Evolutionary conservation across 2,329 filamentous ascomycete genomes (phyloP), one percentile per base, ranked within the genome.

Genomic region (Pyricularia sp.): DNA sequence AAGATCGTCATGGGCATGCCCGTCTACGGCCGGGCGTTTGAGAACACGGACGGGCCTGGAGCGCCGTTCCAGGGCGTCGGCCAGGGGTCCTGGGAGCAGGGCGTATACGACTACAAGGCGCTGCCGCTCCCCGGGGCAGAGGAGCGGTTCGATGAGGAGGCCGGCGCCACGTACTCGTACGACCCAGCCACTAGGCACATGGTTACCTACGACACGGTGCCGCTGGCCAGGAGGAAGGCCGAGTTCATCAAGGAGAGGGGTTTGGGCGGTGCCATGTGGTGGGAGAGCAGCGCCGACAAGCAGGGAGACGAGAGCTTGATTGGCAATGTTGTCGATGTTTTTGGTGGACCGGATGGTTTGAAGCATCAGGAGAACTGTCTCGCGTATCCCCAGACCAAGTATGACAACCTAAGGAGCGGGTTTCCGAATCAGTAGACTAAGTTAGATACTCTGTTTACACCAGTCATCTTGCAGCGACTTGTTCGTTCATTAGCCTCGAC

Each of bases 181-280:
- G 83, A 92, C 72, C 74, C 81, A 0, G 75, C 71, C 0, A 80
- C 80, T 33, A 81, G 82, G 66, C 86, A 83, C 65, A 83, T 97
- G 79, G 83, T 97, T 64, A 88, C 84, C 59, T 97, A 96, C 73
- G 89, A 92, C 72, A 93, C 85, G 1, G 82, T 86, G 0, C 76
- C 79, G 3, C 84, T 92, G 74, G 88, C 86, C 3, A 78, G 79
- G 68, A 73, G 77, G 68, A 97, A 97, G 79, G 86, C 87, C 1
- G 77, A 83, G 12, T 96, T 86, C 73, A 84, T 97, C 72, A 83
- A 80, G 71, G 74, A 83, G 24, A 78, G 82, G 60, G 80, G 84
- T 0, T 81, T 97, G 0, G 93, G 92, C 1, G 93, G 93, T 22
- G 91, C 84, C n/a, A 97, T 97, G 93, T 97, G 91, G 91, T 96